These are phyloP conservation scores for Russula vinacea DNA, from an alignment of 768 basidiomycete genomes.

Conservation along the genomic window DNA sequence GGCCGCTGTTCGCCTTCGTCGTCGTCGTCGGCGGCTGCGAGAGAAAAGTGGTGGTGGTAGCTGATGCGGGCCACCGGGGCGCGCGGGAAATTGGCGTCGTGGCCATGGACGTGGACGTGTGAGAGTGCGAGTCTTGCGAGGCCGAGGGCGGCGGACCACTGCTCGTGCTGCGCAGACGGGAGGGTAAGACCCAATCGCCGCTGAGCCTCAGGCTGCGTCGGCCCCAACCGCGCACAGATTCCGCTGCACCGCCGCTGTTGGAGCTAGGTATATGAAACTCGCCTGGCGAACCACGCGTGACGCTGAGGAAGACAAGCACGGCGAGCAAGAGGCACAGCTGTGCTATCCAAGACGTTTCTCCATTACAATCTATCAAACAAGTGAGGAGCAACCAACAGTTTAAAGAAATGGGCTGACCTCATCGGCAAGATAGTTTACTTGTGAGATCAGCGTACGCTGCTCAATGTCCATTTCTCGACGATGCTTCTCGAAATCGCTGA, in stretches of 20 bases:
- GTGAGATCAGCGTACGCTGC: slow-evolving; percentile 60
- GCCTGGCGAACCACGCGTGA: slow-evolving; percentile 70
- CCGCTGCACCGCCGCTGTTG: slow-evolving; percentile 18
- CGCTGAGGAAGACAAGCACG: slow-evolving; percentile 80
- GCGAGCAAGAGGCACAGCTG: slow-evolving; percentile 82
- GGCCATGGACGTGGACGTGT: slow-evolving; percentile 4
- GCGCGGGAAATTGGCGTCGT: background rate
- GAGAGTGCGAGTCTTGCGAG: background rate
- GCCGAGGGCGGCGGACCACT: slow-evolving; percentile 27
- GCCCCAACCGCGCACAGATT: slow-evolving; percentile 53
- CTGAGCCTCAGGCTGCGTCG: slow-evolving; percentile 55
- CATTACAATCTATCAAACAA: slow-evolving; percentile 58
- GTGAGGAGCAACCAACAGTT: background rate
- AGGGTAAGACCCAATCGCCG: slow-evolving; percentile 45
- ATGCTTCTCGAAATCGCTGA: slow-evolving; percentile 69
- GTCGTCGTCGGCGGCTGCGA: background rate
- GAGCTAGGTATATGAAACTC: slow-evolving; percentile 31
- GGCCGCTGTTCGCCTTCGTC: background rate
- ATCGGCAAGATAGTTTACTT: slow-evolving; percentile 70
- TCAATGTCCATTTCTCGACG: slow-evolving; percentile 65
- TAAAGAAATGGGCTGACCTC: slow-evolving; percentile 51
- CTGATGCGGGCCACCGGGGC: slow-evolving; percentile 20
- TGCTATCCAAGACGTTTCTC: slow-evolving; percentile 89
- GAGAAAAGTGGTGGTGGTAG: background rate
- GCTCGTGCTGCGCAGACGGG: slow-evolving; percentile 39